Percentiles rank a stretch among this genome's conserved stretches.
Evolutionary conservation across 768 basidiomycete species (phyloP).

Genomic region (Leccinum arenicola): DNA sequence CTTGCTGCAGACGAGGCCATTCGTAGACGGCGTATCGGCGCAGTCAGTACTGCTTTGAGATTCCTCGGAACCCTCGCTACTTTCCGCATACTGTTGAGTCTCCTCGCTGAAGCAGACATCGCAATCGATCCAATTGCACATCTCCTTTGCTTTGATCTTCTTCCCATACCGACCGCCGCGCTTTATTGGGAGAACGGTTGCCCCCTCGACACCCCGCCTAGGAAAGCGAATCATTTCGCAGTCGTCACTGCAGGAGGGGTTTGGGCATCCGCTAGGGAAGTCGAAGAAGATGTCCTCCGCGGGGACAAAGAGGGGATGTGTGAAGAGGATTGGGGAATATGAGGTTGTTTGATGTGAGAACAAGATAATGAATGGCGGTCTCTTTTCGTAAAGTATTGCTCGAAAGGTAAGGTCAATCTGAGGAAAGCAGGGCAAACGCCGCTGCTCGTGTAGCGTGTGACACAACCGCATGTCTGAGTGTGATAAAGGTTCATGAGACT

Average conservation of each 20-base stretch:
- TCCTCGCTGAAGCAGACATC: conserved; percentile 57
- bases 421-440: conserved; percentile 76
- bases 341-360: conserved; percentile 81
- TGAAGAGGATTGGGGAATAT: conserved; percentile 81
- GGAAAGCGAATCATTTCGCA: conserved; percentile 84
- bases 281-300: conserved; percentile 71
- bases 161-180: conserved; percentile 50
- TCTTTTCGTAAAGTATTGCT: conserved; percentile 73
- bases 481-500: conserved; percentile 5
- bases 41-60: conserved; percentile 44
- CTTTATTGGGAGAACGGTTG: conserved; percentile 61
- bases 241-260: conserved; percentile 75
- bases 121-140: conserved; percentile 86
- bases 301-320: conserved; percentile 66
- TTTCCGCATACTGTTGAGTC: conserved; percentile 28
- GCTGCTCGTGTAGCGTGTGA: conserved; percentile 64
- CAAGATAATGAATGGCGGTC: conserved; percentile 71
- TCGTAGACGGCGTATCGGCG: conserved; percentile 27
- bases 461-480: conserved; percentile 60
- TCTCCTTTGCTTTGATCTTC: conserved; percentile 52
- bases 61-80: conserved; percentile 45
- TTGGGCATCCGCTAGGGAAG: conserved; percentile 77
- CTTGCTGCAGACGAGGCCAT: conserved; percentile 69
- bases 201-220: conserved; percentile 56
- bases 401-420: conserved; percentile 78